Conservation (phyloP, 192 early-diverging fungal genomes). For the Backusella macrospora region DNA sequence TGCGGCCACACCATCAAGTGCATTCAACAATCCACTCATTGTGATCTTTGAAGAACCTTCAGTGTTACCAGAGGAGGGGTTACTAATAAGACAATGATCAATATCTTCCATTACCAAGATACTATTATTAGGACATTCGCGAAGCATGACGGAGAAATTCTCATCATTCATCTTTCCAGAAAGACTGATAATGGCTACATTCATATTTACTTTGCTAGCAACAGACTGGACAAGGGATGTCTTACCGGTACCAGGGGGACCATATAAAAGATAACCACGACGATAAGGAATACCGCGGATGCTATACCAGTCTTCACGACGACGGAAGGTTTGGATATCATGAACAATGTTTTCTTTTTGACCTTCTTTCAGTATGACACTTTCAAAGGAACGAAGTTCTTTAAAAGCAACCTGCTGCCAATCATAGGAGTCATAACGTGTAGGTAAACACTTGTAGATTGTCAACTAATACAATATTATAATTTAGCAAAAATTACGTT, state of each 20-base stretch:
- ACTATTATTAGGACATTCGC: constrained; percentile 46
- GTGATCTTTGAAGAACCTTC: constrained; percentile 27
- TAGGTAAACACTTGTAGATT: constrained; percentile 16
- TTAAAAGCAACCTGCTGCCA: constrained; percentile 29
- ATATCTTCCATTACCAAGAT: constrained; percentile 63
- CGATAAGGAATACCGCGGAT: constrained; percentile 56
- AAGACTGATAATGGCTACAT: constrained; percentile 52
- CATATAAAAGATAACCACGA: constrained; percentile 55
- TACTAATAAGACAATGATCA: constrained; percentile 33
- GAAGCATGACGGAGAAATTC: constrained; percentile 45
- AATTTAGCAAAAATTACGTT: background rate
- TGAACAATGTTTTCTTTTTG: constrained; percentile 48
- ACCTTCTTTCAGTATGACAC: constrained; percentile 49
- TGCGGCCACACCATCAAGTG: constrained; percentile 54
- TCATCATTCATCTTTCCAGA: constrained; percentile 47
- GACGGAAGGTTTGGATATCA: constrained; percentile 50
- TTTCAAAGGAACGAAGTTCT: constrained; percentile 47
- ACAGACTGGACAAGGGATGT: constrained; percentile 55
- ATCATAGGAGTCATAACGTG: constrained; percentile 1
- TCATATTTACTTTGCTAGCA: constrained; percentile 55
- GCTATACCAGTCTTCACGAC: constrained; percentile 49
- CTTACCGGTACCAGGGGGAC: constrained; percentile 59
- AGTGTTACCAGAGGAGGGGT: constrained; percentile 27
- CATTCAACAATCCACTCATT: constrained; percentile 52
- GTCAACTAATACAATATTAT: background rate